phyloP scores from a whole-genome alignment of 306 rosid genomes.

The Herpetospermum pedunculosum region DNA sequence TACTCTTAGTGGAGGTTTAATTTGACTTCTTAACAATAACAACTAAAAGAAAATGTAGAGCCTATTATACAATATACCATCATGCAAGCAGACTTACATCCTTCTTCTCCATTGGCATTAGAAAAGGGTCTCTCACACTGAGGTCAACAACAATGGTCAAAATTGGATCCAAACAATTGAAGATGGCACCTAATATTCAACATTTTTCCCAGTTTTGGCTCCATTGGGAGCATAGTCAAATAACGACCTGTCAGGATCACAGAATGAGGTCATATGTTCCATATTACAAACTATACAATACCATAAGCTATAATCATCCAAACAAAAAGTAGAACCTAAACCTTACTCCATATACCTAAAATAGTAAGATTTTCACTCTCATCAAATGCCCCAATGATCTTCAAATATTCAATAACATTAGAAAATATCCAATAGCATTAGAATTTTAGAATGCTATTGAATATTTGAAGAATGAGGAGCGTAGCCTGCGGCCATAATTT shows the following conservation, averaged over 20 bases:
- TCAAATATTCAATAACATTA: conserved; percentile 84
- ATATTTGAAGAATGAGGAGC: no score
- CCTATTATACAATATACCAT: background rate
- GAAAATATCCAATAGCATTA: no score
- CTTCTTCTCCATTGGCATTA: conserved; percentile 75
- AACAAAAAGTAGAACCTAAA: background rate
- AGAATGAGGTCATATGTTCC: conserved; percentile 10
- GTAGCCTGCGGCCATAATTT: no score
- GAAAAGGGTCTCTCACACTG: conserved; percentile 93
- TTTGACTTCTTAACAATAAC: background rate
- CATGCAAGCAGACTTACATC: conserved; percentile 45
- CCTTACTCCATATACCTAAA: conserved; percentile 51
- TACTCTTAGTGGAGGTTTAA: no score
- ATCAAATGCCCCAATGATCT: conserved; percentile 80
- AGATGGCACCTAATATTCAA: conserved; percentile 71
- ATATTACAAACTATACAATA: background rate
- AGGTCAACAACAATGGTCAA: conserved; percentile 84
- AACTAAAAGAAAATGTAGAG: background rate
- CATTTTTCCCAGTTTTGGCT: conserved; percentile 97
- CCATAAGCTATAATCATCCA: conserved; percentile 12
- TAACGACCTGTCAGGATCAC: conserved; percentile 54
- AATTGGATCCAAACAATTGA: conserved; percentile 89
- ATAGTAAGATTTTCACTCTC: conserved; percentile 70
- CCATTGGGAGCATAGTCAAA: conserved; percentile 82
- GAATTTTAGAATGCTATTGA: no score